Percentiles rank a stretch among this genome's conserved stretches.
Conservation (phyloP, 2,329 filamentous ascomycete species). For the Bimuria novae-zelandiae region DNA sequence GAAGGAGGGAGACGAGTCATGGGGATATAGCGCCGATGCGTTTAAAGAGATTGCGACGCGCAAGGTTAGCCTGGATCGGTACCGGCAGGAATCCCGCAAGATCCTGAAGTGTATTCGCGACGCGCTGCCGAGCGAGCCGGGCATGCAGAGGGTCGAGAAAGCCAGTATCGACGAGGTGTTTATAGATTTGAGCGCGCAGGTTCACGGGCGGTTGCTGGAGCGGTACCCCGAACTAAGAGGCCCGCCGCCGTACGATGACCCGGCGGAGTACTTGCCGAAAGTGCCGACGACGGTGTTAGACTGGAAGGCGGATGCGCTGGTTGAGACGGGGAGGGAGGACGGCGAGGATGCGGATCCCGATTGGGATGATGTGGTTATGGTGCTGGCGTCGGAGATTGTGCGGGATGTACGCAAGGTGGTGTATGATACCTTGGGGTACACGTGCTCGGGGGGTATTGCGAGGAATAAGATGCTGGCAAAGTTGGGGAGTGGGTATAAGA, state of each 20-base stretch:
- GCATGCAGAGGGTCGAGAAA: constrained; percentile 83
- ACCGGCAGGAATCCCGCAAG: constrained; percentile 79
- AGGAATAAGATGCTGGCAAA: constrained; percentile 96
- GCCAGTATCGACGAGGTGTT: constrained; percentile 96
- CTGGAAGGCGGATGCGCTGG: constrained; percentile 81
- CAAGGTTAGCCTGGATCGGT: constrained; percentile 94
- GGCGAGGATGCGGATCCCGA: constrained; percentile 81
- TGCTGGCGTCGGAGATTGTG: constrained; percentile 88
- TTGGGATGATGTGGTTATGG: constrained; percentile 92
- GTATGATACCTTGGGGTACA: constrained; percentile 75
- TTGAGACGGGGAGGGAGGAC: constrained; percentile 76
- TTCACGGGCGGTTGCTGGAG: constrained; percentile 74
- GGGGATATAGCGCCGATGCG: constrained; percentile 87
- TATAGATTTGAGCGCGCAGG: constrained; percentile 83
- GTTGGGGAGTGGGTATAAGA: constrained; percentile 86
- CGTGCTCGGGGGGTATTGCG: constrained; percentile 87
- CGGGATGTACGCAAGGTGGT: constrained; percentile 73
- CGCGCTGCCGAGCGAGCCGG: constrained; percentile 61
- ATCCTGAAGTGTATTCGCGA: constrained; percentile 82
- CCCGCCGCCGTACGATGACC: constrained; percentile 74
- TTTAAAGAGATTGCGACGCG: constrained; percentile 79
- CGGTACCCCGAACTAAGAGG: constrained; percentile 74
- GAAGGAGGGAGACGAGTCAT: constrained; percentile 87
- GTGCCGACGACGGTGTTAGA: constrained; percentile 76
- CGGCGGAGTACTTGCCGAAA: constrained; percentile 70